A percentile compares a stretch with the other conserved stretches of the same genome.
Conservation (phyloP, 2,329 filamentous ascomycete species). For the Coniochaeta ligniaria region DNA sequence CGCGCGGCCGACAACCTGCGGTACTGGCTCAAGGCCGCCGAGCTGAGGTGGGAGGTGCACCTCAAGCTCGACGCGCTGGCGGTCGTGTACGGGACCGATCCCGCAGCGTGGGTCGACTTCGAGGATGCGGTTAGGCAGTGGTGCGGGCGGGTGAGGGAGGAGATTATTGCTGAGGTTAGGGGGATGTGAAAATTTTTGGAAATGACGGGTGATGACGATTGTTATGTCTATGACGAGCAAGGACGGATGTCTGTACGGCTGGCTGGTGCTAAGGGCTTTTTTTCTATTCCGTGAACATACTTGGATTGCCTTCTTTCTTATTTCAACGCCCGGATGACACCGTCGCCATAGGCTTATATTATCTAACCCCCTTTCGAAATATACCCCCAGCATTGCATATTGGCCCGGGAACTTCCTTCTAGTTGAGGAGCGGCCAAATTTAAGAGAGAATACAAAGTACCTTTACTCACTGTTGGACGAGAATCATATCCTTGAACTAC, state of each 20-base stretch:
- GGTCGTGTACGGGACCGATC: constrained; percentile 68
- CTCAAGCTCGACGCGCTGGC: constrained; percentile 80
- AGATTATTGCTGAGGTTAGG: constrained; percentile 64
- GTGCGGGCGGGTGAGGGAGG: constrained; percentile 75
- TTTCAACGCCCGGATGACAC: neutral
- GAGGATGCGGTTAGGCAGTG: constrained; percentile 77
- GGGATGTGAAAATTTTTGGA: neutral
- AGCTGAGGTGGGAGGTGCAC: constrained; percentile 85
- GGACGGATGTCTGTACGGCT: too few relatives aligned
- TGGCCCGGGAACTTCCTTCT: neutral
- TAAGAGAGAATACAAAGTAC: neutral
- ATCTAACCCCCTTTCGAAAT: neutral
- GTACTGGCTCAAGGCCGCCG: constrained; percentile 94
- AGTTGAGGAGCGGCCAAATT: neutral
- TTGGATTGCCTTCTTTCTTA: neutral
- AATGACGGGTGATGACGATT: neutral
- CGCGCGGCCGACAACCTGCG: constrained; percentile 87
- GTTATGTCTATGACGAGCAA: neutral
- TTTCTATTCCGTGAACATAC: neutral
- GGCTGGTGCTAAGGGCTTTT: too few relatives aligned
- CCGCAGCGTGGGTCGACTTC: constrained; percentile 70
- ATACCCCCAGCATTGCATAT: neutral
- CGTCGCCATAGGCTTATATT: neutral
- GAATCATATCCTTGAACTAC: neutral
- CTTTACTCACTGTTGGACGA: neutral